Evolutionary conservation across 345 rosid species (phyloP).

Genomic region (Lepidium didymum): DNA sequence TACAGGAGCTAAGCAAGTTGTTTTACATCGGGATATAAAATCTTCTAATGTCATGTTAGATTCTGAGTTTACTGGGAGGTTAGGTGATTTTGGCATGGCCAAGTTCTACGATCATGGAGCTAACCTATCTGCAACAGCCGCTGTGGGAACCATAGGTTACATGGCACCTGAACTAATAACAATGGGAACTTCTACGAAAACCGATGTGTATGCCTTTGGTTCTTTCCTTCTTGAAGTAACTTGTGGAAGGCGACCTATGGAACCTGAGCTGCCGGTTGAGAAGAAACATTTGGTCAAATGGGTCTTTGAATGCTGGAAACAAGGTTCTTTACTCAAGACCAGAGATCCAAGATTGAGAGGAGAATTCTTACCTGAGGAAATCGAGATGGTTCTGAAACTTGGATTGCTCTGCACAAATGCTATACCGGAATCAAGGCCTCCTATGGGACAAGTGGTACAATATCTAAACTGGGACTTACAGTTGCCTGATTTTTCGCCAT

Average conservation of each 20-base stretch:
- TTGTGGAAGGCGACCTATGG: conserved; percentile 27
- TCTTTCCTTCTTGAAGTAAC: conserved; percentile 19
- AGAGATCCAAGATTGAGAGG: conserved; percentile 24
- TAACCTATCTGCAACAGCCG: conserved; percentile 27
- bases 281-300: conserved; percentile 17
- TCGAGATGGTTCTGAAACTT: conserved; percentile 13
- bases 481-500: neutral
- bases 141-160: conserved; percentile 47
- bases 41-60: conserved; percentile 40
- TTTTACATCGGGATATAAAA: conserved; percentile 43
- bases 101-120: conserved; percentile 29
- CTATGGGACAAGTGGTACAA: conserved; percentile 15
- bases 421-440: conserved; percentile 3
- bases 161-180: conserved; percentile 36
- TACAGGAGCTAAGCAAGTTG: conserved; percentile 33
- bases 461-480: neutral
- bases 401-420: conserved; percentile 17
- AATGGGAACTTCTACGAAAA: conserved; percentile 30
- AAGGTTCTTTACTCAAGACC: conserved; percentile 11
- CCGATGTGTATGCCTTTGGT: conserved; percentile 34
- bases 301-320: conserved; percentile 18
- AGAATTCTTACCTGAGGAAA: neutral
- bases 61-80: conserved; percentile 28
- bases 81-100: conserved; percentile 50
- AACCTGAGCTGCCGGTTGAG: neutral